Conservation (phyloP, 768 basidiomycete species). For the Kondoa malvinella region DNA sequence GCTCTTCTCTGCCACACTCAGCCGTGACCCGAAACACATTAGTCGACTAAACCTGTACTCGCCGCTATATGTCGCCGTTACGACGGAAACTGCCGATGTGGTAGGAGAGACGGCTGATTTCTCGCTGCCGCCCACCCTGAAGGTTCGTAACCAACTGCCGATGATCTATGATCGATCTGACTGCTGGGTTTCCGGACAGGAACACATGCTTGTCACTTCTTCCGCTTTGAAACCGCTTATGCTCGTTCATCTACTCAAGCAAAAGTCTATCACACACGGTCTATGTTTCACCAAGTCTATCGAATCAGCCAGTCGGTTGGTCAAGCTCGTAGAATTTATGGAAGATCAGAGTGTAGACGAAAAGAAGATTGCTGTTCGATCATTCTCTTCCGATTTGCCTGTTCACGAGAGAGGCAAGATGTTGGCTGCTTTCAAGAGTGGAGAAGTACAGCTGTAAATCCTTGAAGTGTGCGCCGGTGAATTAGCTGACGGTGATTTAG, state of each 20-base stretch:
- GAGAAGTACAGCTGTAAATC: conserved; percentile 65
- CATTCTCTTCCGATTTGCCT: conserved; percentile 76
- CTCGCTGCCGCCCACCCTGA: conserved; percentile 59
- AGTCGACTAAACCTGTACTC: conserved; percentile 57
- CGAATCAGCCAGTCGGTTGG: conserved; percentile 69
- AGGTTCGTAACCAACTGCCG: conserved; percentile 36
- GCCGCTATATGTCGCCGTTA: conserved; percentile 78
- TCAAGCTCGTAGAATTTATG: conserved; percentile 64
- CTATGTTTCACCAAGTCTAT: conserved; percentile 95
- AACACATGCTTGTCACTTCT: conserved; percentile 69
- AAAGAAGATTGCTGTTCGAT: conserved; percentile 37
- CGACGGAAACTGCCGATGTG: conserved; percentile 48
- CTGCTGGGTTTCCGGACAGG: conserved; percentile 39
- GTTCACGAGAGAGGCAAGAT: conserved; percentile 55
- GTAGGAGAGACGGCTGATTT: conserved; percentile 31
- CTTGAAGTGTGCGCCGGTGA: background rate
- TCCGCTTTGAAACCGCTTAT: conserved; percentile 69
- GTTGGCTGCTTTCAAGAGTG: conserved; percentile 60
- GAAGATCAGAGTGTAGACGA: conserved; percentile 17
- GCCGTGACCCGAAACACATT: conserved; percentile 82
- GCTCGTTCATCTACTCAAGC: conserved; percentile 68
- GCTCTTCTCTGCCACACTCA: conserved; percentile 88
- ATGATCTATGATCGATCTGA: background rate
- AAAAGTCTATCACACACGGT: conserved; percentile 45
- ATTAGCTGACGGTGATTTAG: conserved; percentile 35